Evolutionary conservation across 495 filamentous ascomycete species (phyloP).

Genomic region (Xylaria curta): DNA sequence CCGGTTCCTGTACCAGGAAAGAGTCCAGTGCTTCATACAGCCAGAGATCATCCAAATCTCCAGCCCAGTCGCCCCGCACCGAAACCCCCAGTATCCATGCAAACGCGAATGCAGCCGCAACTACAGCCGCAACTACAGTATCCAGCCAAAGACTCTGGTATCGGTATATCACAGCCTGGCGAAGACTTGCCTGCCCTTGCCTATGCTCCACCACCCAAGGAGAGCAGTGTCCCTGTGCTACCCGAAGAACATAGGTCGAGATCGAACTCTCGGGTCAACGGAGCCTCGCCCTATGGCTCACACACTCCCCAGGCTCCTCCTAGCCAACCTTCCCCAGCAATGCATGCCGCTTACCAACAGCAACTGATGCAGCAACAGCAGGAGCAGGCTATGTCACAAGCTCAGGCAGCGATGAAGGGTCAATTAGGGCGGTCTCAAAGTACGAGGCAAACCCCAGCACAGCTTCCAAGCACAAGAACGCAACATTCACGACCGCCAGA

Average conservation of each 20-base stretch:
- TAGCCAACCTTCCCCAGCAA: constrained; percentile 36
- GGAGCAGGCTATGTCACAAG: constrained; percentile 75
- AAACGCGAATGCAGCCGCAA: constrained; percentile 55
- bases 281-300: constrained; percentile 49
- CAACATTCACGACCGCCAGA: constrained; percentile 64
- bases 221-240: constrained; percentile 57
- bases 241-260: constrained; percentile 62
- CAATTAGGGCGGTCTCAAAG: constrained; percentile 69
- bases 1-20: constrained; percentile 73
- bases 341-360: constrained; percentile 70
- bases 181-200: constrained; percentile 56
- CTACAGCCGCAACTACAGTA: constrained; percentile 53
- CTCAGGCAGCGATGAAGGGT: constrained; percentile 65
- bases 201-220: constrained; percentile 50
- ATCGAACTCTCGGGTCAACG: constrained; percentile 60
- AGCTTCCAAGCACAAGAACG: constrained; percentile 59
- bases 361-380: constrained; percentile 71
- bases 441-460: constrained; percentile 58
- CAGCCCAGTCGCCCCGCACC: constrained; percentile 71
- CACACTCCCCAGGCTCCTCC: constrained; percentile 40
- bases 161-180: constrained; percentile 58
- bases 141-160: constrained; percentile 58
- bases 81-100: constrained; percentile 62
- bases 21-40: constrained; percentile 48
- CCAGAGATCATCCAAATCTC: constrained; percentile 60